Conservation (phyloP, 495 filamentous ascomycete genomes). For the Hypoxylon crocopeplum region DNA sequence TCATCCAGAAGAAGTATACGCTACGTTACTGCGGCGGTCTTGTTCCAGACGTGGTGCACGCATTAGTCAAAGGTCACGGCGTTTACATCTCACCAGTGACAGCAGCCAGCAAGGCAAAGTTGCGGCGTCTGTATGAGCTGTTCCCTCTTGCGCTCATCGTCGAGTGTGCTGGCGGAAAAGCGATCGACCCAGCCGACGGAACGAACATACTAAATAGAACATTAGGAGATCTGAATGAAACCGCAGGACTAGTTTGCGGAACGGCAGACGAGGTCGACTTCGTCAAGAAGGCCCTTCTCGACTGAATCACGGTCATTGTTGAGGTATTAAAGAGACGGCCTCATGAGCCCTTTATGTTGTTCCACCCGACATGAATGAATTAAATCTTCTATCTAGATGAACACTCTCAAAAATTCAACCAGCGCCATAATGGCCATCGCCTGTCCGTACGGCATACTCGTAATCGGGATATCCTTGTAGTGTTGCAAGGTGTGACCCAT, state of each 20-base stretch:
- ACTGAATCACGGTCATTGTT: neutral
- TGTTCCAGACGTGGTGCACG: conserved; percentile 61
- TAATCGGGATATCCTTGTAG: conserved; percentile 72
- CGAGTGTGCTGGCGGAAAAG: conserved; percentile 58
- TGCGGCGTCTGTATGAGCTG: conserved; percentile 58
- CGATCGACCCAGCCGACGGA: conserved; percentile 51
- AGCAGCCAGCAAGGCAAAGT: conserved; percentile 52
- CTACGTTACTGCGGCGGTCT: conserved; percentile 60
- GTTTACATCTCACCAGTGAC: conserved; percentile 59
- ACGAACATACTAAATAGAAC: conserved; percentile 44
- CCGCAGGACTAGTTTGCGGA: conserved; percentile 57
- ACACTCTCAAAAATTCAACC: conserved; percentile 68
- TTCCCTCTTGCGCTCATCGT: conserved; percentile 57
- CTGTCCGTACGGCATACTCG: conserved; percentile 80
- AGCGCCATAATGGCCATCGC: conserved; percentile 79
- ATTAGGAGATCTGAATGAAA: conserved; percentile 51
- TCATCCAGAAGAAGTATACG: conserved; percentile 53
- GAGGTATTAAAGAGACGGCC: neutral
- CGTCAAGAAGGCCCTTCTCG: conserved; percentile 34
- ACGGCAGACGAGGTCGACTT: conserved; percentile 53
- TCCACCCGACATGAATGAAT: neutral
- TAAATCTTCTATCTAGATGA: conserved; percentile 43
- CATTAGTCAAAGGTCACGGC: conserved; percentile 59
- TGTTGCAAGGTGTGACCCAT: conserved; percentile 72
- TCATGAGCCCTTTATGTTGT: neutral